Conservation (phyloP, 768 basidiomycete species). For the Tulasnella calospora region DNA sequence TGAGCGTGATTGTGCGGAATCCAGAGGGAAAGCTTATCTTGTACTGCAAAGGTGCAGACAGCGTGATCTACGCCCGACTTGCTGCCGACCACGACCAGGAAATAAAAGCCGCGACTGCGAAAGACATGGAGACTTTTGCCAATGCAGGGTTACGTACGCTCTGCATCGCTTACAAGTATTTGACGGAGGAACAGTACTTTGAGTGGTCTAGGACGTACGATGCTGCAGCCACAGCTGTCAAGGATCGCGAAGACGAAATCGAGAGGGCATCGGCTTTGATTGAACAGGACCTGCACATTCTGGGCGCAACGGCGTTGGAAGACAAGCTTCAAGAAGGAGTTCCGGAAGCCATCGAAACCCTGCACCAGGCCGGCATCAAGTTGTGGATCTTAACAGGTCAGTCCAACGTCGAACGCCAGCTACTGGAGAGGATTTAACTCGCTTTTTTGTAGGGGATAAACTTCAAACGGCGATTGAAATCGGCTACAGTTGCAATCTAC, state of each 20-base stretch:
- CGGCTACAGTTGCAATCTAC: conserved; percentile 88
- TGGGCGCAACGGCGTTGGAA: conserved; percentile 94
- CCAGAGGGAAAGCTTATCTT: conserved; percentile 78
- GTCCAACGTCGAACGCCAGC: conserved; percentile 27
- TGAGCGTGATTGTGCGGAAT: conserved; percentile 85
- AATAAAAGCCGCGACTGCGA: conserved; percentile 70
- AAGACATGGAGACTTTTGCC: conserved; percentile 90
- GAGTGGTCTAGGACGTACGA: conserved; percentile 78
- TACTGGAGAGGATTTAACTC: neutral
- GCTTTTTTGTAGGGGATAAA: conserved; percentile 67
- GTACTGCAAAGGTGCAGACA: conserved; percentile 97
- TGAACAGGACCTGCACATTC: conserved; percentile 74
- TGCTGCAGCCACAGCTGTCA: conserved; percentile 66
- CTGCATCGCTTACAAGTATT: conserved; percentile 74
- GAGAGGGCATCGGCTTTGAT: conserved; percentile 81
- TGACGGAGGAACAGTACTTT: conserved; percentile 79
- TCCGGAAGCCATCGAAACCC: conserved; percentile 87
- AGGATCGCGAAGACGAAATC: conserved; percentile 84
- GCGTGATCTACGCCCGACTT: conserved; percentile 85
- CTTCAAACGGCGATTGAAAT: conserved; percentile 98
- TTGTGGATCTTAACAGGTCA: conserved; percentile 93
- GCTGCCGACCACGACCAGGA: conserved; percentile 65
- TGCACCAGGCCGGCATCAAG: conserved; percentile 93
- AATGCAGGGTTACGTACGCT: conserved; percentile 89
- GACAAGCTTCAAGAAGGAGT: conserved; percentile 97